phyloP scores from a whole-genome alignment of 441 rosid species.

The Pelargonium exstipulatum region DNA sequence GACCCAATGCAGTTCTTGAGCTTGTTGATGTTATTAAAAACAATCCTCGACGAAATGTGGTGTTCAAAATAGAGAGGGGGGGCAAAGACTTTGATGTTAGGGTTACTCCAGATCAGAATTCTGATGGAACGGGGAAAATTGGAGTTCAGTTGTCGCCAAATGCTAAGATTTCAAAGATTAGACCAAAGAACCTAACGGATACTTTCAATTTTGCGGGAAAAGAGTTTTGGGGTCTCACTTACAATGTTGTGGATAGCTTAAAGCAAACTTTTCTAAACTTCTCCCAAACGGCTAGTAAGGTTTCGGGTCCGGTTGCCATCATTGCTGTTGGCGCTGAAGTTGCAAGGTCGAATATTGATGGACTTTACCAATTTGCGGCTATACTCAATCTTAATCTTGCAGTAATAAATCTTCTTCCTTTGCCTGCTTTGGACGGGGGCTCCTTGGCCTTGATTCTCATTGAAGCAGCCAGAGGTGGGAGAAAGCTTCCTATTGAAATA shows the following conservation, averaged over 20 bases:
- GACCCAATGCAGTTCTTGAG: slow-evolving; percentile 50
- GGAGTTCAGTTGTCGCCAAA: slow-evolving; percentile 89
- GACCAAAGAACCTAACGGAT: slow-evolving; percentile 47
- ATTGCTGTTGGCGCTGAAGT: slow-evolving; percentile 98
- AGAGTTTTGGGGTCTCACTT: slow-evolving; percentile 68
- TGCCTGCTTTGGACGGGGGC: slow-evolving; percentile 97
- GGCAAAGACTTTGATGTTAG: slow-evolving; percentile 44
- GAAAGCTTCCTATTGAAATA: slow-evolving; percentile 76
- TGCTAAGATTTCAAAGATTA: slow-evolving; percentile 51
- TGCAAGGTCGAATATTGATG: slow-evolving; percentile 81
- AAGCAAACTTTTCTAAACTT: slow-evolving; percentile 80
- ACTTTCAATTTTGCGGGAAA: slow-evolving; percentile 56
- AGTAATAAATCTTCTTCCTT: slow-evolving; percentile 79
- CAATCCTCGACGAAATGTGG: slow-evolving; percentile 54
- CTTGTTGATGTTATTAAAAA: slow-evolving; percentile 61
- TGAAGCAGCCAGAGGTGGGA: slow-evolving; percentile 82
- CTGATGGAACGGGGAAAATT: slow-evolving; percentile 75
- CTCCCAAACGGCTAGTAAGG: slow-evolving; percentile 82
- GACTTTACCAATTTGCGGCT: slow-evolving; percentile 91
- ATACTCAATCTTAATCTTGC: slow-evolving; percentile 84
- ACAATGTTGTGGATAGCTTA: slow-evolving; percentile 70
- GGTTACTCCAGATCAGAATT: slow-evolving; percentile 71
- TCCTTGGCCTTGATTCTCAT: slow-evolving; percentile 66
- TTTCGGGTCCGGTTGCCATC: slow-evolving; percentile 91
- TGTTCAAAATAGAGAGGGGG: slow-evolving; percentile 56